phyloP scores from a whole-genome alignment of 768 basidiomycete species.

The Paxillus rubicundulus region DNA sequence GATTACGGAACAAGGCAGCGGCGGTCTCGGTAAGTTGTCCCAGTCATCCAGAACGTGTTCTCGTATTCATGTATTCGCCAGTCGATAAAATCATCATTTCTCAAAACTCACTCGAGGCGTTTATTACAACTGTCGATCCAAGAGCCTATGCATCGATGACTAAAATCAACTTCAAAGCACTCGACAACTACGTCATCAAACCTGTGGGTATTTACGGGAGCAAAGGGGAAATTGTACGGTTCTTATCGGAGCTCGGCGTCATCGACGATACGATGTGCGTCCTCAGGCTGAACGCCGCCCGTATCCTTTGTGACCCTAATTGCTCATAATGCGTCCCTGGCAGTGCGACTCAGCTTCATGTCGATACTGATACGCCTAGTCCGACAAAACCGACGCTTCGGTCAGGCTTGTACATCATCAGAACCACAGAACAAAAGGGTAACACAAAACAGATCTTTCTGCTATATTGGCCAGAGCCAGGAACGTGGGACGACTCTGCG shows the following conservation, averaged over 20 bases:
- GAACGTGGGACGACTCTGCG: conserved; percentile 55
- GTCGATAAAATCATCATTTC: conserved; percentile 65
- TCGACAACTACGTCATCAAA: conserved; percentile 46
- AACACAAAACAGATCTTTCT: conserved; percentile 38
- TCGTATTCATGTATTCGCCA: conserved; percentile 16
- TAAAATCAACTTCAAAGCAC: conserved; percentile 51
- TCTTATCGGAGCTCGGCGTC: conserved; percentile 37
- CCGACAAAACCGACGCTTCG: conserved; percentile 32
- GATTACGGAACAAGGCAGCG: conserved; percentile 48
- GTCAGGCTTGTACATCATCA: conserved; percentile 48
- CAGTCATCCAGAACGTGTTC: not conserved
- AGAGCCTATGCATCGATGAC: conserved; percentile 54
- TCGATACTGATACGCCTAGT: not conserved
- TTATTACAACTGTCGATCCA: conserved; percentile 50
- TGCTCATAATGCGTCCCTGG: not conserved
- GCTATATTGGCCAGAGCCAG: conserved; percentile 61
- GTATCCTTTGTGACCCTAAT: too few relatives aligned
- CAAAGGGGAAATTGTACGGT: conserved; percentile 46
- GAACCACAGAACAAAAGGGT: conserved; percentile 1
- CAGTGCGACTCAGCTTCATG: conserved; percentile 7
- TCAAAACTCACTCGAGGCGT: conserved; percentile 45
- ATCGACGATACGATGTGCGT: conserved; percentile 43
- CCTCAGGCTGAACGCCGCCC: not conserved
- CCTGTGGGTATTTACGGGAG: conserved; percentile 60
- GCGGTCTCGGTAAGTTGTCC: conserved; percentile 45